Evolutionary conservation across 2,329 filamentous ascomycete genomes (phyloP).

Genomic region (Calonectria hawksworthii): DNA sequence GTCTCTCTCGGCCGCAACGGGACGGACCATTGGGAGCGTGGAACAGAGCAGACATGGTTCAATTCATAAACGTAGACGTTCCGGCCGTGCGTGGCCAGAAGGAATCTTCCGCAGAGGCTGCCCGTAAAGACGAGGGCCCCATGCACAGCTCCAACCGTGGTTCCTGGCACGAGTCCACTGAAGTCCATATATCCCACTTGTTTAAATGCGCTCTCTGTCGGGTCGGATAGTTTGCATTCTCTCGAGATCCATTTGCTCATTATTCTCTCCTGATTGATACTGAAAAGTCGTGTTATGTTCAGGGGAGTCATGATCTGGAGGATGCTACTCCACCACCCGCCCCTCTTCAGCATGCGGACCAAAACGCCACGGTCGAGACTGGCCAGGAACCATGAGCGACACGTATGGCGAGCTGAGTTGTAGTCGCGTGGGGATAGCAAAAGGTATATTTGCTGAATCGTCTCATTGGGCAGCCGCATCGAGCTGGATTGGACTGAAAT

Average conservation of each 20-base stretch:
- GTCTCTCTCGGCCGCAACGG: conserved; percentile 42
- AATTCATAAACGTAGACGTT: conserved; percentile 69
- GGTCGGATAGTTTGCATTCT: conserved; percentile 51
- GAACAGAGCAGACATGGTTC: conserved; percentile 52
- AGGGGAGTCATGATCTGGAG: conserved; percentile 44
- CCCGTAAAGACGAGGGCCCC: conserved; percentile 59
- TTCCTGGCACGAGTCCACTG: conserved; percentile 47
- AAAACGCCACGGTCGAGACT: conserved; percentile 67
- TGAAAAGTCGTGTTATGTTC: conserved; percentile 27
- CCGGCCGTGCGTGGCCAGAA: conserved; percentile 67
- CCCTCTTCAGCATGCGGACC: conserved; percentile 65
- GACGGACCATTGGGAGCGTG: conserved; percentile 42
- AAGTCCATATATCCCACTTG: conserved; percentile 54
- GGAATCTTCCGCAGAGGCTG: conserved; percentile 70
- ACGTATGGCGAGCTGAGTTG: conserved; percentile 72
- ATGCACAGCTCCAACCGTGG: conserved; percentile 40
- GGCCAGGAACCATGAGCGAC: conserved; percentile 70
- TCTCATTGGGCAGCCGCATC: conserved; percentile 53
- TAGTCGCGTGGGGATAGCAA: conserved; percentile 60
- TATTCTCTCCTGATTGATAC: conserved; percentile 47
- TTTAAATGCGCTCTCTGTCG: conserved; percentile 45
- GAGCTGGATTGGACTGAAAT: conserved; percentile 33
- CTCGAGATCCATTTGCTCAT: conserved; percentile 59
- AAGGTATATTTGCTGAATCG: conserved; percentile 53
- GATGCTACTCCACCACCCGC: conserved; percentile 65